These are phyloP conservation scores for Papiliotrema laurentii DNA, from an alignment of 1,284 basidiomycete genomes.

Conservation along the genomic window DNA sequence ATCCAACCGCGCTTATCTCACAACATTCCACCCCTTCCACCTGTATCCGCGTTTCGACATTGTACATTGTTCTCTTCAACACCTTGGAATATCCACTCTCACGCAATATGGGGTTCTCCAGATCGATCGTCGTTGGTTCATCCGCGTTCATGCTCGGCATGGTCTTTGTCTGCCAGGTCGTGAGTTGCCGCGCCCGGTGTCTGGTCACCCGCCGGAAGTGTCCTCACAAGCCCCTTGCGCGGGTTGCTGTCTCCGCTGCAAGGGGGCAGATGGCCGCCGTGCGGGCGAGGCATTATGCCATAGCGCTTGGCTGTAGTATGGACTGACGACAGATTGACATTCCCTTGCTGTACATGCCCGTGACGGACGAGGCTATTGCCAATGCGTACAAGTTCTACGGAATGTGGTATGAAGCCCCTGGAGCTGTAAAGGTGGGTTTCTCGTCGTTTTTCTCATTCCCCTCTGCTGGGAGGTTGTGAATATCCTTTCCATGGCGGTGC, in stretches of 20 bases:
- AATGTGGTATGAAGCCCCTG: conserved; percentile 83
- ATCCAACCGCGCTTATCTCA: no score
- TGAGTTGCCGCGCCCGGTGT: conserved; percentile 16
- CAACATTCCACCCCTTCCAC: no score
- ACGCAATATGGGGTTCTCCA: conserved; percentile 87
- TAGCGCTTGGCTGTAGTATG: background rate
- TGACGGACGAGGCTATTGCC: conserved; percentile 58
- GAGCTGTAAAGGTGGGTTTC: conserved; percentile 74
- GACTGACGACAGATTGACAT: conserved; percentile 65
- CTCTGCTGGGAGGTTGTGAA: no score
- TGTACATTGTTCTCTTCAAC: no score
- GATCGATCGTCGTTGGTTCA: conserved; percentile 73
- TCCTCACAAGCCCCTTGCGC: background rate
- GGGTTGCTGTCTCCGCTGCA: no score
- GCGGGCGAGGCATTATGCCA: background rate
- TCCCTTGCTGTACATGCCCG: conserved; percentile 64
- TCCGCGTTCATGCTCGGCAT: conserved; percentile 83
- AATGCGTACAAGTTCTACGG: conserved; percentile 82
- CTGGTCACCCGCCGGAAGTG: background rate
- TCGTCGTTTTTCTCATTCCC: no score
- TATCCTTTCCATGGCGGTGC: no score
- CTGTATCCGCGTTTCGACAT: no score
- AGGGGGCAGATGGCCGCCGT: background rate
- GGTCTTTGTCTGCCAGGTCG: conserved; percentile 70
- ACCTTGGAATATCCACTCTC: no score